These are phyloP conservation scores for Petasospora fabianii DNA, from an alignment of 1,139 yeast species.

Conservation along the genomic window DNA sequence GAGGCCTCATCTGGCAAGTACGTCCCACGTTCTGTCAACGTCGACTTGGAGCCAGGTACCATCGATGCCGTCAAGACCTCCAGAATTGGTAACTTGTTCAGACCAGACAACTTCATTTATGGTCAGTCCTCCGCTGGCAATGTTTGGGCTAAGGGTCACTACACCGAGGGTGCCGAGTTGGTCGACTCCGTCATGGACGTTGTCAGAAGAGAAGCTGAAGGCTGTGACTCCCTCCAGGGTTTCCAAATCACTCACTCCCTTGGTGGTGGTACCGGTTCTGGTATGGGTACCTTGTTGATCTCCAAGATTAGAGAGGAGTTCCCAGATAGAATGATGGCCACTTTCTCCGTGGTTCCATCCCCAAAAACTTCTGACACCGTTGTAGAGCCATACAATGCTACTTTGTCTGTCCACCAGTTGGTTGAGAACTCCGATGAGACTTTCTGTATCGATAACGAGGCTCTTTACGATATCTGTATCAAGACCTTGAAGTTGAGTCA, in stretches of 20 bases:
- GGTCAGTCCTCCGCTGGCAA: slow-evolving; percentile 99
- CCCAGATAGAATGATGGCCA: slow-evolving; percentile 95
- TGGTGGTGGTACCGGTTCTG: slow-evolving; percentile 99
- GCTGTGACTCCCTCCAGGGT: slow-evolving; percentile 96
- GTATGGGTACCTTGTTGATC: slow-evolving; percentile 89
- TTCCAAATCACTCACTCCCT: slow-evolving; percentile 94
- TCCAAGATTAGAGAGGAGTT: slow-evolving; percentile 81
- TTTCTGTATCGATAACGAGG: slow-evolving; percentile 98
- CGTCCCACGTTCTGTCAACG: slow-evolving; percentile 98
- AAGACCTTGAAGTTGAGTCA: slow-evolving; percentile 88
- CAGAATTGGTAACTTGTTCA: slow-evolving; percentile 84
- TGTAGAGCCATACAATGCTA: slow-evolving; percentile 97
- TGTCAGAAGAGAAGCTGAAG: slow-evolving; percentile 94
- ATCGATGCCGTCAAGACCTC: slow-evolving; percentile 97
- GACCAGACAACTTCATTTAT: slow-evolving; percentile 93
- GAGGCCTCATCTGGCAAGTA: slow-evolving; percentile 96
- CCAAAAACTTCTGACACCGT: slow-evolving; percentile 98
- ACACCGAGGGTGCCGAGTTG: slow-evolving; percentile 94
- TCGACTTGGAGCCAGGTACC: slow-evolving; percentile 96
- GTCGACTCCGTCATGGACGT: slow-evolving; percentile 93
- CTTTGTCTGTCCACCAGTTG: slow-evolving; percentile 92
- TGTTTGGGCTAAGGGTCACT: slow-evolving; percentile 98
- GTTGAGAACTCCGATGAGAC: slow-evolving; percentile 98
- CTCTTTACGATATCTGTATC: slow-evolving; percentile 96
- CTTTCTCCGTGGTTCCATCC: slow-evolving; percentile 97